Conservation (phyloP, 805 yeast genomes). For the Saturnispora serradocipensis region DNA sequence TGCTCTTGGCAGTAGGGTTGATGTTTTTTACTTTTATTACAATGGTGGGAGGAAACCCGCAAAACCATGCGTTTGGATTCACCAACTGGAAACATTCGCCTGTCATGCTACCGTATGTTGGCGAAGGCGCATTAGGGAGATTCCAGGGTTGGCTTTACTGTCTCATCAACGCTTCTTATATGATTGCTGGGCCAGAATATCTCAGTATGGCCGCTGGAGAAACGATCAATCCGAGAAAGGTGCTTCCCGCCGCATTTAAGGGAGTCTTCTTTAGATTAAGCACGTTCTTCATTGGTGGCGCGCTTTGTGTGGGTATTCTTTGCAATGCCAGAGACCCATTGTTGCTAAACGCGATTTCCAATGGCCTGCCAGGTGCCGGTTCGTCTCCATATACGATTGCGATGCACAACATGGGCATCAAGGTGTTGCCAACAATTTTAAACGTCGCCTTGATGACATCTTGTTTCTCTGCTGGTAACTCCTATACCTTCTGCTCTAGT, state of each 20-base stretch:
- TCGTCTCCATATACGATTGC: slow-evolving; percentile 76
- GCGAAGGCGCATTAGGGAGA: slow-evolving; percentile 33
- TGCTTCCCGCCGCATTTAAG: slow-evolving; percentile 36
- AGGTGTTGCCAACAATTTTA: slow-evolving; percentile 61
- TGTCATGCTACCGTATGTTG: slow-evolving; percentile 25
- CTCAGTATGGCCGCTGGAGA: slow-evolving; percentile 39
- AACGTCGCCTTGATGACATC: slow-evolving; percentile 67
- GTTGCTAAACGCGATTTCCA: slow-evolving; percentile 26
- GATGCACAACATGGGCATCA: slow-evolving; percentile 56
- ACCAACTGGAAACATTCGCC: slow-evolving; percentile 35
- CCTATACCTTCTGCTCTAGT: slow-evolving; percentile 65
- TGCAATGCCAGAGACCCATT: slow-evolving; percentile 34
- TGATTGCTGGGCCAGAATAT: slow-evolving; percentile 56
- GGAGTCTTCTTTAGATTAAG: slow-evolving; percentile 36
- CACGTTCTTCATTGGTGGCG: slow-evolving; percentile 39
- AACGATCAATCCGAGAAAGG: slow-evolving; percentile 35
- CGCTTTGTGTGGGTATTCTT: slow-evolving; percentile 38
- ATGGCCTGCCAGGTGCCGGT: slow-evolving; percentile 36
- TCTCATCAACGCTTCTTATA: slow-evolving; percentile 57
- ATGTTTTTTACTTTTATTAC: slow-evolving; percentile 41
- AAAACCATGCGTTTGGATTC: slow-evolving; percentile 43
- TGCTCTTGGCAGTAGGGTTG: slow-evolving; percentile 39
- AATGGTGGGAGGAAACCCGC: slow-evolving; percentile 51
- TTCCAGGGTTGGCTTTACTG: slow-evolving; percentile 41
- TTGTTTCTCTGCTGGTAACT: slow-evolving; percentile 77